A percentile compares a stretch with the other conserved stretches of the same genome.
phyloP scores from a whole-genome alignment of 305 asterid genomes.

The Plantago coronopus region DNA sequence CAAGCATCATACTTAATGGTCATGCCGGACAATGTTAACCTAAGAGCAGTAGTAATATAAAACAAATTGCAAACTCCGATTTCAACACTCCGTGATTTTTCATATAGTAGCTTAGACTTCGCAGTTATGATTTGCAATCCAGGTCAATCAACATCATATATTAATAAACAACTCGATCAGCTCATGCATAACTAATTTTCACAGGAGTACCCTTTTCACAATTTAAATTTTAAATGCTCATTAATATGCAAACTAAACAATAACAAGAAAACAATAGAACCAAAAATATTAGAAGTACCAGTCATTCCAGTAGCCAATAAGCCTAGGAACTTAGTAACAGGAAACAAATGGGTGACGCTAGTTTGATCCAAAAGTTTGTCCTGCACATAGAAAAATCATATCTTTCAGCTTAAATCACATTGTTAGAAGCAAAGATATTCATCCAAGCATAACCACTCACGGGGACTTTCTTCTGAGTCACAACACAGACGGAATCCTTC shows the following conservation, averaged over 20 bases:
- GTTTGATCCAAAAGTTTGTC: conserved; percentile 93
- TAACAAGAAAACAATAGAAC: neutral
- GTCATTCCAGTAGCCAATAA: conserved; percentile 94
- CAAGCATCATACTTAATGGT: too few species aligned
- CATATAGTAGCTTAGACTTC: too few species aligned
- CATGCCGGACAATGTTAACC: too few species aligned
- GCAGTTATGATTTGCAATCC: too few species aligned
- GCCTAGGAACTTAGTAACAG: conserved; percentile 76
- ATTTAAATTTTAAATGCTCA: too few species aligned
- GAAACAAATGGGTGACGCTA: conserved; percentile 81
- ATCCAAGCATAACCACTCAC: conserved; percentile 31
- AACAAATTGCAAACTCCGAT: too few species aligned
- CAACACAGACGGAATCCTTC: conserved; percentile 87
- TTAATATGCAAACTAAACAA: neutral
- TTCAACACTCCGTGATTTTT: too few species aligned
- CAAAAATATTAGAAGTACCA: conserved; percentile 38
- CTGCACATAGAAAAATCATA: conserved; percentile 39
- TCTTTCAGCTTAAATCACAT: conserved; percentile 15
- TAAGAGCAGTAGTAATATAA: too few species aligned
- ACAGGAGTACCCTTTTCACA: too few species aligned
- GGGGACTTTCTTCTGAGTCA: conserved; percentile 98
- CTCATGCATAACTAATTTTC: too few species aligned
- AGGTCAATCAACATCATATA: too few species aligned
- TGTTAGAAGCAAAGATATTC: neutral
- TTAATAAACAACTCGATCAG: too few species aligned